phyloP scores from a whole-genome alignment of 208 protist species.

The Leishmania tropica region DNA sequence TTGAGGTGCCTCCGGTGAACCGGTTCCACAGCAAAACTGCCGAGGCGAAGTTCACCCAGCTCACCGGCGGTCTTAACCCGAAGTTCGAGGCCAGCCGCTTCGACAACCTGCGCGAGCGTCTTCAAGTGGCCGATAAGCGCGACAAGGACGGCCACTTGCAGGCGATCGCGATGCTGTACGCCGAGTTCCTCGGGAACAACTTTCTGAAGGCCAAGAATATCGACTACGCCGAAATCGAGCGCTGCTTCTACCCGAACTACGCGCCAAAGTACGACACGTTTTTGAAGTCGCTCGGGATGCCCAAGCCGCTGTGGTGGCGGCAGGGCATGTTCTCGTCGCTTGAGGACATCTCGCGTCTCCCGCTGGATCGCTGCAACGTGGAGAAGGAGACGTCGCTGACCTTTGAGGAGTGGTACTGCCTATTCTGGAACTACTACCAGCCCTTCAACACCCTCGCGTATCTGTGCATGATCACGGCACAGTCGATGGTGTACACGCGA shows the following conservation, averaged over 20 bases:
- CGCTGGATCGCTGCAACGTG: slow-evolving; percentile 73
- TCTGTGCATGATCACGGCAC: slow-evolving; percentile 79
- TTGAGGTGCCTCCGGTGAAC: slow-evolving; percentile 76
- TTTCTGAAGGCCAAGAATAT: slow-evolving; percentile 61
- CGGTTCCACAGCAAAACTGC: slow-evolving; percentile 82
- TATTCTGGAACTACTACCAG: slow-evolving; percentile 91
- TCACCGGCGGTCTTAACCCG: slow-evolving; percentile 73
- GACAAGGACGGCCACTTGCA: slow-evolving; percentile 75
- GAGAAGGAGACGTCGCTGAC: slow-evolving; percentile 60
- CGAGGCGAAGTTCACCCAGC: slow-evolving; percentile 72
- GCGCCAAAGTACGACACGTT: slow-evolving; percentile 56
- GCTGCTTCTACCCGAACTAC: slow-evolving; percentile 85
- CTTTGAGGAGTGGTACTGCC: slow-evolving; percentile 89
- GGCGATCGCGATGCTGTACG: slow-evolving; percentile 86
- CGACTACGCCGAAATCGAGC: slow-evolving; percentile 78
- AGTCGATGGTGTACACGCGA: slow-evolving; percentile 66
- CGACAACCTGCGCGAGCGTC: slow-evolving; percentile 74
- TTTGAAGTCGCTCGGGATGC: slow-evolving; percentile 56
- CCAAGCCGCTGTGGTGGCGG: slow-evolving; percentile 70
- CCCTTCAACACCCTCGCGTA: slow-evolving; percentile 80
- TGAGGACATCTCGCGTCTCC: slow-evolving; percentile 87
- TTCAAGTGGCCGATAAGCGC: slow-evolving; percentile 73
- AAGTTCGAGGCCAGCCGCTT: slow-evolving; percentile 79
- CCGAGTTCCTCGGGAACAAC: slow-evolving; percentile 73
- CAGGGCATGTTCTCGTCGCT: slow-evolving; percentile 69